Base-by-base conservation (phyloP, 805 yeast species). In the Saccharomycopsis fodiens region DNA sequence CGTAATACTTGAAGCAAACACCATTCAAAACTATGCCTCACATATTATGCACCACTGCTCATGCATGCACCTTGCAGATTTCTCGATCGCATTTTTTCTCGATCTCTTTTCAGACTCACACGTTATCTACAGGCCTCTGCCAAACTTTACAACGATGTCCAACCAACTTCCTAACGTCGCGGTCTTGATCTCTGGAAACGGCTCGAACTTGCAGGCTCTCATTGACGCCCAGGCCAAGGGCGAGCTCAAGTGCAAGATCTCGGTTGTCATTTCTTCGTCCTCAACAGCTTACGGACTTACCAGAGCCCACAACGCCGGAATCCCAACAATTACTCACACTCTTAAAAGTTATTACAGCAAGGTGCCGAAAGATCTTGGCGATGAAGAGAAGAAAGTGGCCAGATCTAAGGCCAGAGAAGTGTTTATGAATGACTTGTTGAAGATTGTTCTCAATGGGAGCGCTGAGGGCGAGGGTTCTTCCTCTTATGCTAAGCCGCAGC, bases 181-280 rank as follows among this genome's bases (percentile, higher is more conserved):
- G 2, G 97, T 93, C 0, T 74, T 93, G 32, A 93, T 93, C 19
- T 89, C 97, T 0, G 98, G 98, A 0, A 82, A 83, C 23, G 98
- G 98, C 1, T 79, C 97, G n/a, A 93, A 93, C 59, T 68, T 93
- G 34, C 98, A 93, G 62, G 97, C 98, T 0, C 68, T 93, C 34
- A 87, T 93, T 29, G 96, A 93, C 61, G 85, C 91, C 1, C 62
- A 69, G 32, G 53, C 55, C 2, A 62, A 57, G 13, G 69, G 66
- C 21, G 54, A 45, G 47, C 65, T 69, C 37, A 68, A 72, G 8
- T 82, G 78, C 1, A 66, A 68, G 27, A 85, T 93, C 42, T 71
- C 76, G 23, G 77, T 78, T 56, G 97, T 93, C 39, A 75, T 93
- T 22, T 88, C 97, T 7, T 89, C 97, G 13, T 77, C 83, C 38